Evolutionary conservation across 768 basidiomycete species (phyloP), one percentile per base, ranked within the genome.

Genomic region (Dacryopinax spathularia): DNA sequence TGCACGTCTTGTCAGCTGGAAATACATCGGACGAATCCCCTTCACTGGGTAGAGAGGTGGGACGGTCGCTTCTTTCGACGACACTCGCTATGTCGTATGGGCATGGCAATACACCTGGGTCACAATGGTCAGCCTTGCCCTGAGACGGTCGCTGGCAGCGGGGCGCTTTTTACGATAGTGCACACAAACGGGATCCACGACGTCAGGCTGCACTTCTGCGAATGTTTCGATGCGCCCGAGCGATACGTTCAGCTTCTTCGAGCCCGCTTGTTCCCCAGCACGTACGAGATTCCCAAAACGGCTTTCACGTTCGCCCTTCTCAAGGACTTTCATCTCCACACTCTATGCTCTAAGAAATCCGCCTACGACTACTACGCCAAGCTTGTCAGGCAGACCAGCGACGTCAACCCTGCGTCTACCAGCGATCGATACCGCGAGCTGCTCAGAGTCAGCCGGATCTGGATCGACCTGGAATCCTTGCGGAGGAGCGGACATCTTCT

Each of bases 341-440:
- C 37, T 27, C 48, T 67, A 15, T 34, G 61, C 18, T 66, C 66
- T 6, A 67, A 65, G 48, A 65, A 65, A 31, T 63, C 66, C 0
- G 65, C 65, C 16, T 67, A 66, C 37, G 66, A 67, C 22, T 67
- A 66, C 41, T 22, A 39, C 34, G 37, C 29, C 6, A 60, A 35
- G 25, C 60, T 66, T 22, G 34, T 34, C n/a, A 2, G 43, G 18
- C 41, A 60, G 27, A 64, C 64, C 7, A 64, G 61, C 44, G 31
- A 33, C n/a, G 20, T 34, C 44, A 5, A 22, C 15, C 36, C 27
- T 33, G 5, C 25, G 2, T 35, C 10, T 13, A 20, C 44, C 4
- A 63, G 31, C 16, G 33, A 34, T 33, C 43, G 48, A 4, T 35
- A 63, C 25, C 12, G 33, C 61, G 41, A 33, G 25, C 34, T 59